Conservation (phyloP, 2,329 filamentous ascomycete species). For the Aureobasidium musti region DNA sequence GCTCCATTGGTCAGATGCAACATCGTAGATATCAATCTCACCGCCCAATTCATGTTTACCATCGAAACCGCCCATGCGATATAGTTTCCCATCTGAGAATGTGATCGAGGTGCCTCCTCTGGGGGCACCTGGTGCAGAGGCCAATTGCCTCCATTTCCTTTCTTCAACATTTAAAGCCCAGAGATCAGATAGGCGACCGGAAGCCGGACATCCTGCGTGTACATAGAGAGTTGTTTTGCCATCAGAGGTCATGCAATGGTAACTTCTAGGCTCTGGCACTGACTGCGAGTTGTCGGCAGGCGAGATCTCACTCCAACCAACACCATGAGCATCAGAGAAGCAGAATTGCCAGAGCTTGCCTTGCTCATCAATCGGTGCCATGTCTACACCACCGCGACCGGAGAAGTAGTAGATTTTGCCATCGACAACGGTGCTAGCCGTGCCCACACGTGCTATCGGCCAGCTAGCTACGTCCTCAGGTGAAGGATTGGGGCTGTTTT, state of each 20-base stretch:
- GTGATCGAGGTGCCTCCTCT: constrained; percentile 70
- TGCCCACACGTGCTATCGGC: constrained; percentile 67
- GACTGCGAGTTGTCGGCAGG: constrained; percentile 52
- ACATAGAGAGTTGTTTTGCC: constrained; percentile 72
- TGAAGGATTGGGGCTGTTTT: not conserved
- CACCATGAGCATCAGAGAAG: constrained; percentile 56
- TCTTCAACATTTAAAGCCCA: constrained; percentile 74
- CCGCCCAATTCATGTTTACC: constrained; percentile 70
- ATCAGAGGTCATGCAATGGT: constrained; percentile 67
- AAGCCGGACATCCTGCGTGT: constrained; percentile 72
- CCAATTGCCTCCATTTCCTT: constrained; percentile 67
- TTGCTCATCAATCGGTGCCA: constrained; percentile 70
- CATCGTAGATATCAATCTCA: constrained; percentile 63
- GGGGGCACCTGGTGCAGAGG: constrained; percentile 65
- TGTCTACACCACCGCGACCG: constrained; percentile 68
- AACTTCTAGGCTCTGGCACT: constrained; percentile 67
- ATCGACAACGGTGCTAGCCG: constrained; percentile 68
- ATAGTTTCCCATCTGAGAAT: constrained; percentile 64
- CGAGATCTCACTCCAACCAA: constrained; percentile 65
- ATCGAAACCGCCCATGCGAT: constrained; percentile 79
- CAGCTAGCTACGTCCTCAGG: constrained; percentile 47
- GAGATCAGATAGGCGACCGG: constrained; percentile 66
- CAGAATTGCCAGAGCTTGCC: constrained; percentile 73
- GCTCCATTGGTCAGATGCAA: constrained; percentile 46
- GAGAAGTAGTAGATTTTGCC: constrained; percentile 78